Evolutionary conservation across 768 basidiomycete species (phyloP).

Genomic region (Boletus sp.): DNA sequence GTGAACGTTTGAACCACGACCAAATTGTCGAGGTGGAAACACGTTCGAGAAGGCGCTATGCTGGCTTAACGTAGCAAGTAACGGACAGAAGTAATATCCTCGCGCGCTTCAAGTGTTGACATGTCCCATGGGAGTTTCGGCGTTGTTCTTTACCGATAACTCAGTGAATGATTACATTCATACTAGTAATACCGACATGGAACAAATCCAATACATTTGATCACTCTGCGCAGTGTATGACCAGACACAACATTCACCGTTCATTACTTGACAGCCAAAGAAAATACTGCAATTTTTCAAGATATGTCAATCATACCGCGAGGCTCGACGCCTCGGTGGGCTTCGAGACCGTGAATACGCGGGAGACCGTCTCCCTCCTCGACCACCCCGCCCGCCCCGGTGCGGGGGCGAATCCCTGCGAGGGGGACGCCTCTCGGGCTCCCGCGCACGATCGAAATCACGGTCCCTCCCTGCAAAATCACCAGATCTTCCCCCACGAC

Average conservation of each 20-base stretch:
- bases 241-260: no score
- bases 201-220: no score
- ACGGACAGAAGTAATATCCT: no score
- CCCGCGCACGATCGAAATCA: conserved; percentile 37
- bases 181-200: no score
- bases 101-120: no score
- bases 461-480: conserved; percentile 37
- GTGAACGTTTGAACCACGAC: neutral
- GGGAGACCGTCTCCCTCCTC: conserved; percentile 39
- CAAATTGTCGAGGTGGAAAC: neutral
- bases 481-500: conserved; percentile 40
- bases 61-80: no score
- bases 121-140: no score
- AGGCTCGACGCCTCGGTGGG: conserved; percentile 38
- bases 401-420: conserved; percentile 50
- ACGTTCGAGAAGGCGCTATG: no score
- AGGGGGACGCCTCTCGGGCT: conserved; percentile 51
- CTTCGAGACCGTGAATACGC: conserved; percentile 42
- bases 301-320: conserved; percentile 33
- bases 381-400: conserved; percentile 42
- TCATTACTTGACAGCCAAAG: neutral
- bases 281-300: conserved; percentile 5
- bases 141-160: no score
- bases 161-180: no score
- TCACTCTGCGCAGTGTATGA: no score